Evolutionary conservation across 1,284 basidiomycete species (phyloP).

Genomic region (Malassezia pachydermatis): DNA sequence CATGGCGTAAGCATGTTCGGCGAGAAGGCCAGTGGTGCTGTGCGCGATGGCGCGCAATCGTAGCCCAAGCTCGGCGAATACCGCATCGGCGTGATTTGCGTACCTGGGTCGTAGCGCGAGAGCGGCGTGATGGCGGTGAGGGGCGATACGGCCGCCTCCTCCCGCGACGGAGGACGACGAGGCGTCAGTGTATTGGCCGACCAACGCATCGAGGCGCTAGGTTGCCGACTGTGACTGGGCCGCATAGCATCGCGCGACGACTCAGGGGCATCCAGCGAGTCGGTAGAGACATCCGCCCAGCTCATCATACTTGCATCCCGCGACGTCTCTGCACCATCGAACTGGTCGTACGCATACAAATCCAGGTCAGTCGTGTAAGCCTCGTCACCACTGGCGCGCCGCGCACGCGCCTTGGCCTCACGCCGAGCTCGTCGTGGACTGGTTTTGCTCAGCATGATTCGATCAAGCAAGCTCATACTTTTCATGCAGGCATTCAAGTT

Average conservation of each 20-base stretch:
- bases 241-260: background rate
- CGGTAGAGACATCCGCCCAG: conserved; percentile 13
- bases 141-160: no score
- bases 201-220: conserved; percentile 4
- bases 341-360: background rate
- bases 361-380: background rate
- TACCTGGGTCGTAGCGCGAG: conserved; percentile 10
- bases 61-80: conserved; percentile 6
- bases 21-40: conserved; percentile 9
- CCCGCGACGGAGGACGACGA: no score
- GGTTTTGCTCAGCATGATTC: conserved; percentile 37
- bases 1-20: conserved; percentile 17
- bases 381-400: no score
- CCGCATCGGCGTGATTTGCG: conserved; percentile 19
- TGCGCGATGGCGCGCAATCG: conserved; percentile 1
- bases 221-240: background rate
- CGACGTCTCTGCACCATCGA: background rate
- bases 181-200: no score
- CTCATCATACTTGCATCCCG: conserved; percentile 8
- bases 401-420: conserved; percentile 32
- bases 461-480: conserved; percentile 38
- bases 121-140: conserved; percentile 8
- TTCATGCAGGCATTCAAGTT: conserved; percentile 31
- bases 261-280: background rate
- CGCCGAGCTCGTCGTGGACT: conserved; percentile 36